Base-by-base conservation (phyloP, 495 filamentous ascomycete genomes). In the Tuber microsphaerosporum region DNA sequence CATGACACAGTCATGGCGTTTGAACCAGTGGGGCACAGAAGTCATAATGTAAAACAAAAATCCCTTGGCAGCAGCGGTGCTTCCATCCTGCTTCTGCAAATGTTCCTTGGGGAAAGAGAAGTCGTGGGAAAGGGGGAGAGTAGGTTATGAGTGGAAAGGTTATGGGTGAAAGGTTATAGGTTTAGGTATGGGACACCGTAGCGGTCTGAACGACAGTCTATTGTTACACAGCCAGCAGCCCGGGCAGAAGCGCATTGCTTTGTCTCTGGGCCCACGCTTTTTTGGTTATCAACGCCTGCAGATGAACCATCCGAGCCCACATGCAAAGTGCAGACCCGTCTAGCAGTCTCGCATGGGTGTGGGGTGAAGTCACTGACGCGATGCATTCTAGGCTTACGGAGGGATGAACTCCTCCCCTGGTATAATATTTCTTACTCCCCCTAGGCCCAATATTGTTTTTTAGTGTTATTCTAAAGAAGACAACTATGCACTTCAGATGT, bases 21-120 rank as follows among this genome's bases (percentile, higher is more conserved):
- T 75, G 51, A 79, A 79, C 19, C 2, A n/a, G 56, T 5, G 56
- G 48, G 72, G 77, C 70, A 61, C 74, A 76, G 76, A 44, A 45
- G 22, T 72, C 51, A 61, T 14, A n/a, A n/a, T n/a, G n/a, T n/a
- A n/a, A 61, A 26, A 69, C 20, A 39, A 72, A 75, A 73, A 46
- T 70, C 42, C 77, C 76, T 41, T 73, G 76, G 76, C 75, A 79
- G 76, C 75, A 79, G 69, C 42, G 37, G 73, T 73, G 72, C 77
- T 79, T 79, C 77, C 45, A 79, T 79, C 69, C 37, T 79, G 70
- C 76, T 79, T 79, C 77, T 75, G 61, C 77, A 7, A 79, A 72
- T 71, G 72, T 79, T 79, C 76, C 44, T 71, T 72, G 45, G 70
- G 72, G 51, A 44, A 72, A 72, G 44, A 26, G 44, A 65, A 34